These are phyloP conservation scores for Paramecium caudatum DNA, from an alignment of 73 alveolate species.

Conservation along the genomic window DNA sequence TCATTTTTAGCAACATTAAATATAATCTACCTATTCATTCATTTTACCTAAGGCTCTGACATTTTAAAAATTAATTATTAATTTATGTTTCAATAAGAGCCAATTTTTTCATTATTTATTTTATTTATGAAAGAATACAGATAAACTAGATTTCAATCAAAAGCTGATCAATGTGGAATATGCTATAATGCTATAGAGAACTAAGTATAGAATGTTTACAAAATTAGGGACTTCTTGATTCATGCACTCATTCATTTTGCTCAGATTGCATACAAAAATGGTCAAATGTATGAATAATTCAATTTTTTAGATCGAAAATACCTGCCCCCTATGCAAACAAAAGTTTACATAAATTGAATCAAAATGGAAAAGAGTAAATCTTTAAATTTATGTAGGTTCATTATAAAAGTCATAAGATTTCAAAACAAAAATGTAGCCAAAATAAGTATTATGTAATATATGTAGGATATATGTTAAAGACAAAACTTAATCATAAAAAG, in stretches of 20 bases:
- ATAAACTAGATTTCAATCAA: conserved; percentile 31
- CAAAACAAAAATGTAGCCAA: conserved; percentile 27
- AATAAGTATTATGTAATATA: neutral
- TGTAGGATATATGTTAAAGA: conserved; percentile 54
- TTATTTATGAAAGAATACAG: conserved; percentile 10
- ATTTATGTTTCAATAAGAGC: no score
- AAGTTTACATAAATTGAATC: conserved; percentile 30
- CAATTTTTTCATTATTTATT: no score
- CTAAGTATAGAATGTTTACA: conserved; percentile 17
- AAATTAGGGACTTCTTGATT: conserved; percentile 20
- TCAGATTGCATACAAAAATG: conserved; percentile 37
- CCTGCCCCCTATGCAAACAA: conserved; percentile 57
- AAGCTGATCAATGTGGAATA: conserved; percentile 37
- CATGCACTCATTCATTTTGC: conserved; percentile 27
- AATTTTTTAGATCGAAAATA: conserved; percentile 17
- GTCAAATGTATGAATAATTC: neutral
- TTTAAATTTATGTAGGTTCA: conserved; percentile 20
- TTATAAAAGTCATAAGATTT: conserved; percentile 43
- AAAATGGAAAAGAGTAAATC: conserved; percentile 56
- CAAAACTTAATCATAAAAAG: conserved; percentile 8
- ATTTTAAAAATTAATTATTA: no score
- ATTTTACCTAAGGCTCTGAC: conserved; percentile 53
- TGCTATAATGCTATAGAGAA: conserved; percentile 36
- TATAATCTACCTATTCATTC: conserved; percentile 49
- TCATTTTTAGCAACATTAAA: conserved; percentile 75